A percentile compares a stretch with the other conserved stretches of the same genome.
phyloP scores from a whole-genome alignment of 257 asterid genomes.

The Solanum verrucosum region DNA sequence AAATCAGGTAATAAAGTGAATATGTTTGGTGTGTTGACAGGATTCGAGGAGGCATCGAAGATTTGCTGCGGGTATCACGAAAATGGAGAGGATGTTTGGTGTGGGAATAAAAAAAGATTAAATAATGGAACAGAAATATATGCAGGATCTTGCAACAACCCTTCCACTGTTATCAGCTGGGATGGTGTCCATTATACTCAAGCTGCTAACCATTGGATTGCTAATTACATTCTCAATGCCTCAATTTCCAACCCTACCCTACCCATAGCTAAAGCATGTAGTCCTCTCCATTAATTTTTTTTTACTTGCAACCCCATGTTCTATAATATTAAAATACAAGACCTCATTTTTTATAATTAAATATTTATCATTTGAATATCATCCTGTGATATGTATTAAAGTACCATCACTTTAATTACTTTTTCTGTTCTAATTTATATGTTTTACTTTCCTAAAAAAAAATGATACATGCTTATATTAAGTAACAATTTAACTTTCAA shows the following conservation, averaged over 20 bases:
- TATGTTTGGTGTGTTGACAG: conserved; percentile 4
- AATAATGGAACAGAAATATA: conserved; percentile 20
- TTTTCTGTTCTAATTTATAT: too few relatives aligned
- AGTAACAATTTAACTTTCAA: neutral
- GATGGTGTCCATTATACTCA: conserved; percentile 11
- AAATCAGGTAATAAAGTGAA: neutral
- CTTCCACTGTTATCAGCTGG: conserved; percentile 15
- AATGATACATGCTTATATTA: too few relatives aligned
- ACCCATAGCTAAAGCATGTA: neutral
- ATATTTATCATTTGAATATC: neutral
- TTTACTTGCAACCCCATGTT: neutral
- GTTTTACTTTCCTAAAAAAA: too few relatives aligned
- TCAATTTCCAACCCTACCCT: conserved; percentile 5
- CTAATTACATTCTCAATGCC: conserved; percentile 1
- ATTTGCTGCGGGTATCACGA: conserved; percentile 39
- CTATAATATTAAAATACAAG: neutral
- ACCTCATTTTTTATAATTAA: too few relatives aligned
- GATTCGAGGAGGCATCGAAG: conserved; percentile 26
- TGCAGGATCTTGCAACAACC: conserved; percentile 29
- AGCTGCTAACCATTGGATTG: conserved; percentile 14
- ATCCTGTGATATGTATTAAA: neutral
- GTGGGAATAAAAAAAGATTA: conserved; percentile 20
- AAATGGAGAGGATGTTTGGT: conserved; percentile 17
- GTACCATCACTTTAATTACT: neutral
- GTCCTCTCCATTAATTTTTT: neutral